Percentiles rank a stretch among this genome's conserved stretches.
These are phyloP conservation scores for Austroboletus niveus DNA, from an alignment of 1,284 basidiomycete species.

Conservation along the genomic window DNA sequence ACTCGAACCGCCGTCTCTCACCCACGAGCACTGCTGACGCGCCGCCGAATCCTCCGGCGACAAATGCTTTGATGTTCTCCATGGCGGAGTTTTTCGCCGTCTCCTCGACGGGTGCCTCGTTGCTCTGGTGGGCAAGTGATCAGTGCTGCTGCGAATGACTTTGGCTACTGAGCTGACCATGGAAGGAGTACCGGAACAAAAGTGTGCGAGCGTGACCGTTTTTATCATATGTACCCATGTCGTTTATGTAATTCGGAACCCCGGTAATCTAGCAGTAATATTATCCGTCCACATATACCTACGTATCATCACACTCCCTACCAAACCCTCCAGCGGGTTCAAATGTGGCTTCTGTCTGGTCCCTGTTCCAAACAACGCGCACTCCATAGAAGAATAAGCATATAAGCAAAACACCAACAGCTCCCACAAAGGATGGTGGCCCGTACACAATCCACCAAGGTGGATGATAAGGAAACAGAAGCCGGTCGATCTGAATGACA, in stretches of 20 bases:
- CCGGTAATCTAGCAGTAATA: conserved; percentile 3
- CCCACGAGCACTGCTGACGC: conserved; percentile 85
- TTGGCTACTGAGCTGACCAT: conserved; percentile 26
- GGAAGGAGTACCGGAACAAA: conserved; percentile 12
- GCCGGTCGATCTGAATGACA: conserved; percentile 83
- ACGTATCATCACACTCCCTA: conserved; percentile 52
- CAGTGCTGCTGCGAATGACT: conserved; percentile 1
- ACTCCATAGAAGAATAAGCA: conserved; percentile 73
- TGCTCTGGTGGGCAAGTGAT: conserved; percentile 23
- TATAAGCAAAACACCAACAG: conserved; percentile 55
- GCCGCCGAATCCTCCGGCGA: conserved; percentile 92
- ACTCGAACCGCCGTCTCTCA: conserved; percentile 39
- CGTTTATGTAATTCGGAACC: not conserved
- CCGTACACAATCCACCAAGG: conserved; percentile 77
- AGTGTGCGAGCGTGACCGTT: not conserved
- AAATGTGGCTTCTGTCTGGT: conserved; percentile 79
- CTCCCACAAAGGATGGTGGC: conserved; percentile 56
- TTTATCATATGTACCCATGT: conserved; percentile 13
- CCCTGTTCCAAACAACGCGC: conserved; percentile 60
- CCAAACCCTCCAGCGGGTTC: conserved; percentile 81
- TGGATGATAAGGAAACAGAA: conserved; percentile 85
- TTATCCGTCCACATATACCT: conserved; percentile 14
- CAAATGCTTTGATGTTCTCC: conserved; percentile 78
- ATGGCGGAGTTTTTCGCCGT: conserved; percentile 40
- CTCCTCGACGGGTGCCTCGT: conserved; percentile 21